Evolutionary conservation across 805 yeast species (phyloP), one percentile per base, ranked within the genome.

Genomic region (Metschnikowia anglica): DNA sequence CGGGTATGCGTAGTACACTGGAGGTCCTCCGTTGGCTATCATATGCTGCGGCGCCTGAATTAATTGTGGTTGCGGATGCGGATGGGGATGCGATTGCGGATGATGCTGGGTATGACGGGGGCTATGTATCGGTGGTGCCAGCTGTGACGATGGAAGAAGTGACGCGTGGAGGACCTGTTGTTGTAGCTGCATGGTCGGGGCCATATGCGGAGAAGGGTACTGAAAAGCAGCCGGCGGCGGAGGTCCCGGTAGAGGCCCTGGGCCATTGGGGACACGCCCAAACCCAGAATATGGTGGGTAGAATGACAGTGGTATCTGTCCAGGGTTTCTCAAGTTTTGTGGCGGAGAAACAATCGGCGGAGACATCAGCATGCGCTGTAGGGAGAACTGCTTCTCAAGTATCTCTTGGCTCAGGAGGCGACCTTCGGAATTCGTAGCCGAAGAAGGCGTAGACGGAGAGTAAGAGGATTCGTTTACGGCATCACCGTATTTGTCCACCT

Each of bases 171-270:
- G n/a, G 17, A 25, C 38, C 33, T 17, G 37, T n/a, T 24, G 44
- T 3, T 17, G 39, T 10, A 34, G 15, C 11, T 28, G 18, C 9
- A 19, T n/a, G 12, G 12, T 20, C 16, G 31, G 31, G 9, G 31
- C 36, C 29, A 33, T 21, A 12, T 38, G 41, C 10, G 35, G 31
- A 11, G 35, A n/a, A 3, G 30, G 17, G n/a, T 37, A 36, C n/a
- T 26, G 37, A 15, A 24, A 42, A 7, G 37, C 25, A 7, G 39
- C n/a, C 7, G 54, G 53, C 6, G 71, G 70, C 3, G 71, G 68
- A 3, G 74, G 73, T 1, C 72, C 72, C 0, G 73, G 73, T 10
- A 66, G 53, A 1, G 73, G 72, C 2, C 72, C 73, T 0, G 73
- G 73, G 2, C 72, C 72, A 49, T 68, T 66, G 18, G 72, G 72